Conservation (phyloP, 2,329 filamentous ascomycete species). For the Colletotrichum camelliae region DNA sequence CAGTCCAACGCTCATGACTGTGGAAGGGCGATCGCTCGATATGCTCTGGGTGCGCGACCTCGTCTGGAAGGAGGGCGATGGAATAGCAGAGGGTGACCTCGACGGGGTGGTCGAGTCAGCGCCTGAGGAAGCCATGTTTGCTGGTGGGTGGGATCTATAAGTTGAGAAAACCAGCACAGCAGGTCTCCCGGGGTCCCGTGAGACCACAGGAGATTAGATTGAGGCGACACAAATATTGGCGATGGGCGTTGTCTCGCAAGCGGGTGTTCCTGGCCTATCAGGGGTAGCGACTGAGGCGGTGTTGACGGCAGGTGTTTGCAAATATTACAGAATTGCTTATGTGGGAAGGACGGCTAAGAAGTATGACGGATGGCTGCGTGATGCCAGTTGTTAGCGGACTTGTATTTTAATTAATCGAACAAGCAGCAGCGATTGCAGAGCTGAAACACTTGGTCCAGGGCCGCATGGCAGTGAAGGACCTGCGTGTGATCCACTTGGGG, state of each 20-base stretch:
- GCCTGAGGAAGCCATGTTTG: constrained; percentile 19
- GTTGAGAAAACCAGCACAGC: background rate
- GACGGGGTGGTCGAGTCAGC: constrained; percentile 27
- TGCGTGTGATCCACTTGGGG: constrained; percentile 21
- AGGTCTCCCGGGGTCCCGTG: constrained; percentile 16
- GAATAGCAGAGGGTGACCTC: constrained; percentile 37
- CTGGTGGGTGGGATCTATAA: background rate
- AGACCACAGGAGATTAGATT: constrained; percentile 21
- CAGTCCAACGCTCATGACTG: constrained; percentile 60
- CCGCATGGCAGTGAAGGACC: constrained; percentile 22
- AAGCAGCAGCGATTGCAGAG: constrained; percentile 11
- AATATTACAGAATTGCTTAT: constrained; percentile 19
- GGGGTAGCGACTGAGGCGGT: background rate
- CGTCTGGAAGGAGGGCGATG: constrained; percentile 36
- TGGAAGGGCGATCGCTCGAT: constrained; percentile 74
- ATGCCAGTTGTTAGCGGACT: constrained; percentile 8
- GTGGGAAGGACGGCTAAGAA: constrained; percentile 1
- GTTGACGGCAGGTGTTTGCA: constrained; percentile 10
- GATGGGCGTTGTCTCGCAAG: constrained; percentile 6
- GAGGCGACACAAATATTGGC: constrained; percentile 15
- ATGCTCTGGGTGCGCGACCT: constrained; percentile 66
- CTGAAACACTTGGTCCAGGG: constrained; percentile 23
- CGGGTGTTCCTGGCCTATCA: constrained; percentile 7
- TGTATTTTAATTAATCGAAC: background rate
- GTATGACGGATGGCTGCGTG: constrained; percentile 22